Base-by-base conservation (phyloP, 208 protist genomes). In the Balamuthia mandrillaris region DNA sequence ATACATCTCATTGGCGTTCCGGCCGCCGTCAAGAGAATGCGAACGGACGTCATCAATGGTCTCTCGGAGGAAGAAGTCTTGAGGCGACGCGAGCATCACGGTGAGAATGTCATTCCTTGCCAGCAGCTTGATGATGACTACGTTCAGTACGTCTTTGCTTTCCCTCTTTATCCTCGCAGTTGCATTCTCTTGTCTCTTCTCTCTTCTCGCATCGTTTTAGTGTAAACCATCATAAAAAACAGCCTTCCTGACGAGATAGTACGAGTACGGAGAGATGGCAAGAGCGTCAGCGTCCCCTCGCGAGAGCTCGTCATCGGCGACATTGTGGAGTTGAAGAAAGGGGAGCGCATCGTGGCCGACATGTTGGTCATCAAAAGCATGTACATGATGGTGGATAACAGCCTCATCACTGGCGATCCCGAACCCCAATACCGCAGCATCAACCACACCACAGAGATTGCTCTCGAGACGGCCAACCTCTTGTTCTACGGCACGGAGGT, bases 241-340 rank as follows among this genome's bases (percentile, higher is more conserved):
- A 79, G 70, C 6, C 27, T 81, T n/a, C 49, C 45, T 10, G 47
- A 18, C 9, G 61, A 81, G 74, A 81, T 37, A 51, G 47, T 81
- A 41, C 1, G 24, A 24, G 74, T 61, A 10, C 61, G 74, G 21
- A 29, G 74, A 10, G 74, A 81, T 14, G 74, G 74, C 14, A 47
- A 61, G 3, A 14, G 35, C 3, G 61, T 63, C 37, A 27, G 27
- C 3, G 61, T 81, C 74, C 31, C 56, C 33, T 81, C 74, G 0
- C 27, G n/a, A 41, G 52, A 63, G 29, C 74, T 81, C 49, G 74
- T 81, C 18, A 41, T 81, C 18, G 74, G 74, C 49, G 74, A 81
- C 29, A 51, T 81, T 24, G 49, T 81, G 24, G 42, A 0, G 29
- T 27, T 81, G 29, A 51, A 63, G 29, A 0, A n/a, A 6, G 74